These are phyloP conservation scores for Antrodiella citrinella DNA, from an alignment of 768 basidiomycete genomes.

Conservation along the genomic window DNA sequence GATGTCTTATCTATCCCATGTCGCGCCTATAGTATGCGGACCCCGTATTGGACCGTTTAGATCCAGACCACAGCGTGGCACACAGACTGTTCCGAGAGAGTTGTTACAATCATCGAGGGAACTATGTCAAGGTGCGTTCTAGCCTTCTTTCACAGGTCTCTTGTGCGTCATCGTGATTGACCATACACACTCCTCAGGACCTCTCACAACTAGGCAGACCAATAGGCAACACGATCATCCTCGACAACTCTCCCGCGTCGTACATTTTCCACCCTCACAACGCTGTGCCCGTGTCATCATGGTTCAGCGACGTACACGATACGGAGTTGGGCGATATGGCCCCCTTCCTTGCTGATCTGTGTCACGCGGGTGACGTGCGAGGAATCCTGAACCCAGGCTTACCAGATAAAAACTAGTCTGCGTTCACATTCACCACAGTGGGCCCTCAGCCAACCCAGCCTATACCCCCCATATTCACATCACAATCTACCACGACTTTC, in stretches of 20 bases:
- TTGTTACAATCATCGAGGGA: slow-evolving; percentile 98
- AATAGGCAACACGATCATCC: slow-evolving; percentile 89
- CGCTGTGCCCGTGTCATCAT: slow-evolving; percentile 96
- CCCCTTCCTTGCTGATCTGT: slow-evolving; percentile 88
- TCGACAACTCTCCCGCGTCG: slow-evolving; percentile 98
- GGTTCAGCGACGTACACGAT: slow-evolving; percentile 99
- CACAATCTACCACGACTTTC: too few species aligned
- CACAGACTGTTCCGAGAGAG: slow-evolving; percentile 96
- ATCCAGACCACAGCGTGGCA: slow-evolving; percentile 83
- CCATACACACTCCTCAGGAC: slow-evolving; percentile 51
- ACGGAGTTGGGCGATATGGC: slow-evolving; percentile 94
- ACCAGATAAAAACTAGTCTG: too few species aligned
- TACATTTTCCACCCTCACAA: slow-evolving; percentile 99
- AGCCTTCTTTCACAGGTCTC: too few species aligned
- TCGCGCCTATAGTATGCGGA: slow-evolving; percentile 83
- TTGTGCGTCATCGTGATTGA: not conserved
- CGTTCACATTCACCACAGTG: too few species aligned
- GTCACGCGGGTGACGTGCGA: slow-evolving; percentile 79
- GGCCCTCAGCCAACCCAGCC: too few species aligned
- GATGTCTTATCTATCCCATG: too few species aligned
- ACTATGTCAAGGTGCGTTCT: slow-evolving; percentile 95
- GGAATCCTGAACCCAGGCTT: too few species aligned
- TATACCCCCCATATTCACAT: too few species aligned
- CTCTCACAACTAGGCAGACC: slow-evolving; percentile 96
- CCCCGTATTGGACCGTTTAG: slow-evolving; percentile 95